A percentile compares a stretch with the other conserved stretches of the same genome.
Conservation (phyloP, 139 green algal species). For the Astrephomene gubernaculifera region DNA sequence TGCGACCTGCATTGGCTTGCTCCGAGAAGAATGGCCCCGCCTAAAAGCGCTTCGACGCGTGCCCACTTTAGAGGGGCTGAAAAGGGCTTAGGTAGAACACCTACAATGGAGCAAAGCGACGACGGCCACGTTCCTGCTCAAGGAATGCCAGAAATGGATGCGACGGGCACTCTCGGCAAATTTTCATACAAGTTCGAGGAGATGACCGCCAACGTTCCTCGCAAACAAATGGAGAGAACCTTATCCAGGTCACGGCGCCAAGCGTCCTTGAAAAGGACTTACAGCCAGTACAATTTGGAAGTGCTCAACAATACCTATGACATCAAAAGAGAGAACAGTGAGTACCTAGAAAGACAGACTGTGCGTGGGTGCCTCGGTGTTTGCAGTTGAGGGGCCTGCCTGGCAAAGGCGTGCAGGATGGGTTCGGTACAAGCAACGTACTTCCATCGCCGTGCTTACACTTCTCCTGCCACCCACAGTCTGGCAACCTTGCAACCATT, state of each 20-base stretch:
- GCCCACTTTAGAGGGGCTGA: too few relatives aligned
- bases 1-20: too few relatives aligned
- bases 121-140: too few relatives aligned
- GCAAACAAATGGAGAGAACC: neutral
- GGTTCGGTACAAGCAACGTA: neutral
- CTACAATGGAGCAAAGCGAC: too few relatives aligned
- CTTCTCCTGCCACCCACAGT: neutral
- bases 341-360: neutral
- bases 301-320: neutral
- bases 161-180: neutral
- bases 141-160: too few relatives aligned
- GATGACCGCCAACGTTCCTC: neutral
- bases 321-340: neutral
- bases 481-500: neutral
- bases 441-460: neutral
- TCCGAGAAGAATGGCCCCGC: too few relatives aligned
- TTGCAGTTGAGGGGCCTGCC: neutral
- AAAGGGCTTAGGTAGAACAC: too few relatives aligned
- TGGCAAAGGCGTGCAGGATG: neutral
- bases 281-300: constrained; percentile 34
- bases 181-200: constrained; percentile 6
- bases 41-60: too few relatives aligned
- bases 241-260: neutral
- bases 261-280: neutral
- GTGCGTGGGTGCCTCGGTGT: neutral